A percentile compares a stretch with the other conserved stretches of the same genome.
Evolutionary conservation across 2,329 filamentous ascomycete genomes (phyloP).

Genomic region (Chalaropsis thielavioides): DNA sequence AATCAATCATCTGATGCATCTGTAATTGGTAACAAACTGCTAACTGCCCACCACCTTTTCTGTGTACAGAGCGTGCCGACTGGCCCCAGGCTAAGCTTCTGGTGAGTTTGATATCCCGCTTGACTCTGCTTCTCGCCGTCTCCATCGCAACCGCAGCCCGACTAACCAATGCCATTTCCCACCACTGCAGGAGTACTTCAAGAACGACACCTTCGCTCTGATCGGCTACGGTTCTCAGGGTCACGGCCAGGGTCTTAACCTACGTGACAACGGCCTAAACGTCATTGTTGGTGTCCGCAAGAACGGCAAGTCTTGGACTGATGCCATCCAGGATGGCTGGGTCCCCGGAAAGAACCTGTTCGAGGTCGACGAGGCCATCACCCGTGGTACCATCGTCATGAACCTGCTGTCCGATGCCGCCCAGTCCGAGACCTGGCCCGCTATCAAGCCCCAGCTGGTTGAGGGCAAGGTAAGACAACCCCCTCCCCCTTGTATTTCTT

Average conservation of each 20-base stretch:
- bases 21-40: not conserved
- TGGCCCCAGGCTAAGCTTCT: conserved; percentile 98
- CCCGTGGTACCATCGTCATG: conserved; percentile 90
- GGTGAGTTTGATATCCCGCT: conserved; percentile 42
- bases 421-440: conserved; percentile 96
- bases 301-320: conserved; percentile 96
- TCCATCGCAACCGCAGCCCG: not conserved
- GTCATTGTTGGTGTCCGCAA: conserved; percentile 98
- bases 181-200: conserved; percentile 77
- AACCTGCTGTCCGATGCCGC: conserved; percentile 97
- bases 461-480: conserved; percentile 73
- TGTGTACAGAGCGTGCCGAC: conserved; percentile 70
- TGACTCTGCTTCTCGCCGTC: not conserved
- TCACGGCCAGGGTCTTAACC: conserved; percentile 97
- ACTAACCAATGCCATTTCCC: conserved; percentile 6
- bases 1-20: not conserved
- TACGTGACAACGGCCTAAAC: conserved; percentile 98
- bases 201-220: conserved; percentile 96
- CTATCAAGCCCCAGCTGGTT: conserved; percentile 93
- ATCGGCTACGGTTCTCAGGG: conserved; percentile 98
- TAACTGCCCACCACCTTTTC: conserved; percentile 10
- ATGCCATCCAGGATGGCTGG: conserved; percentile 94
- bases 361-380: conserved; percentile 92
- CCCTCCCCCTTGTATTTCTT: not conserved
- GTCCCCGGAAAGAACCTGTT: conserved; percentile 97